These are phyloP conservation scores for Colletotrichum coccodes DNA, from an alignment of 2,329 filamentous ascomycete genomes.

Conservation along the genomic window DNA sequence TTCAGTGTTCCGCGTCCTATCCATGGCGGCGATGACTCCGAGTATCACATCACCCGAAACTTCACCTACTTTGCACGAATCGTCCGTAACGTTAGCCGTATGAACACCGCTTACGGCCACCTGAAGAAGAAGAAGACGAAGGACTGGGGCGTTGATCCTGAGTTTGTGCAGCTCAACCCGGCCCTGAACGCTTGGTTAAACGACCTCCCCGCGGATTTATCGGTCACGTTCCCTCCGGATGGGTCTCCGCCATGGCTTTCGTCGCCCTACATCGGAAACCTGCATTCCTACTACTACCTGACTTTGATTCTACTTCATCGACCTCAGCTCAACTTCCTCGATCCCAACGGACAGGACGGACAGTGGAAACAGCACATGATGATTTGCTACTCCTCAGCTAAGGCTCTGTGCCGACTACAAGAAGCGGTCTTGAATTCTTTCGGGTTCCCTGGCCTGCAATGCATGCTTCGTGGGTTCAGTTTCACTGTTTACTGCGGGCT, in stretches of 20 bases:
- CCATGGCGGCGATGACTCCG: conserved; percentile 76
- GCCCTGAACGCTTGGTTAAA: conserved; percentile 80
- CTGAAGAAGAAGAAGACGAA: conserved; percentile 75
- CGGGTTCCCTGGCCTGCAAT: conserved; percentile 83
- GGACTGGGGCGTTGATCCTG: conserved; percentile 88
- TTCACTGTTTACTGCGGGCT: conserved; percentile 94
- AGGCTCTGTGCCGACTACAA: conserved; percentile 85
- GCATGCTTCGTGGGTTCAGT: conserved; percentile 94
- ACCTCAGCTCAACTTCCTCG: conserved; percentile 83
- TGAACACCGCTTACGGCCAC: conserved; percentile 79
- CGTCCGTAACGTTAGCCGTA: conserved; percentile 80
- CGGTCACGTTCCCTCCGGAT: conserved; percentile 80
- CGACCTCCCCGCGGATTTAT: conserved; percentile 81
- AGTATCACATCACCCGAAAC: conserved; percentile 83
- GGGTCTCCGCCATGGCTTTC: conserved; percentile 85
- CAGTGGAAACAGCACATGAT: conserved; percentile 91
- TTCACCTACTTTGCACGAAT: conserved; percentile 84
- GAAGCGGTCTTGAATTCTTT: conserved; percentile 83
- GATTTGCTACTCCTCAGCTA: conserved; percentile 85
- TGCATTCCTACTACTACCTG: conserved; percentile 90
- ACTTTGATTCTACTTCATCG: conserved; percentile 87
- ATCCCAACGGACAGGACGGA: conserved; percentile 75
- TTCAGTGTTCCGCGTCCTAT: conserved; percentile 72
- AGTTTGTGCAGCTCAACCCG: conserved; percentile 82
- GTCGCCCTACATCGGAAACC: conserved; percentile 87